phyloP scores from a whole-genome alignment of 495 filamentous ascomycete genomes.

The Aspergillus panamensis region DNA sequence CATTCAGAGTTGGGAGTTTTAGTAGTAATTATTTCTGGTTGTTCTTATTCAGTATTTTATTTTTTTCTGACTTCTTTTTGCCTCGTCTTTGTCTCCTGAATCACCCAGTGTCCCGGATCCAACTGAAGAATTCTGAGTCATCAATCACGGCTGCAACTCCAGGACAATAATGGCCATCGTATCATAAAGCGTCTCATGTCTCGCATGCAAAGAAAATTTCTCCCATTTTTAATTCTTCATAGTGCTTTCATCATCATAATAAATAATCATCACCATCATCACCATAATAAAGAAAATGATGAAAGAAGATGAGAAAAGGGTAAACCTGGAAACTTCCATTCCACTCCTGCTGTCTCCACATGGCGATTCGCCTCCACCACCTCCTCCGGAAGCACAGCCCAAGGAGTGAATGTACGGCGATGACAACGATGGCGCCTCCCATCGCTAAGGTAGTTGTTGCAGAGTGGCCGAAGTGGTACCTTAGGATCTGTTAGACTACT shows the following conservation, averaged over 20 bases:
- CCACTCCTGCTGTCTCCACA: slow-evolving; percentile 1
- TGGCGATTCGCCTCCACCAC: slow-evolving; percentile 1
- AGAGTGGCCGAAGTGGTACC: background rate
- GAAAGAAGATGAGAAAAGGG: background rate
- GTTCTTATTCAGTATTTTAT: background rate
- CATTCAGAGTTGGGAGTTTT: background rate
- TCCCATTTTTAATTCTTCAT: too few relatives aligned
- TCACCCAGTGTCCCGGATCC: background rate
- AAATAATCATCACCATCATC: too few relatives aligned
- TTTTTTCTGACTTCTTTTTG: slow-evolving; percentile 2
- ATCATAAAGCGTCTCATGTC: too few relatives aligned
- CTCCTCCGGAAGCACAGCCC: background rate
- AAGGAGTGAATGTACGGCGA: background rate
- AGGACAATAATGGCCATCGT: background rate
- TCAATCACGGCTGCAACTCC: background rate
- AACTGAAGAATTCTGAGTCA: slow-evolving; percentile 6
- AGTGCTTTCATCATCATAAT: too few relatives aligned
- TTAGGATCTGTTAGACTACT: background rate
- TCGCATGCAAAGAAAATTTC: too few relatives aligned
- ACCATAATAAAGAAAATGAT: background rate
- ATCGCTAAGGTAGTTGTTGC: background rate
- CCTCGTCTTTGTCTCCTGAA: background rate
- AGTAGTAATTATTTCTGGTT: background rate
- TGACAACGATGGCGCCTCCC: background rate
- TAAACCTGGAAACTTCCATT: slow-evolving; percentile 12